Evolutionary conservation across 768 basidiomycete genomes (phyloP), one percentile per base, ranked within the genome.

Genomic region (Naganishia friedmannii): DNA sequence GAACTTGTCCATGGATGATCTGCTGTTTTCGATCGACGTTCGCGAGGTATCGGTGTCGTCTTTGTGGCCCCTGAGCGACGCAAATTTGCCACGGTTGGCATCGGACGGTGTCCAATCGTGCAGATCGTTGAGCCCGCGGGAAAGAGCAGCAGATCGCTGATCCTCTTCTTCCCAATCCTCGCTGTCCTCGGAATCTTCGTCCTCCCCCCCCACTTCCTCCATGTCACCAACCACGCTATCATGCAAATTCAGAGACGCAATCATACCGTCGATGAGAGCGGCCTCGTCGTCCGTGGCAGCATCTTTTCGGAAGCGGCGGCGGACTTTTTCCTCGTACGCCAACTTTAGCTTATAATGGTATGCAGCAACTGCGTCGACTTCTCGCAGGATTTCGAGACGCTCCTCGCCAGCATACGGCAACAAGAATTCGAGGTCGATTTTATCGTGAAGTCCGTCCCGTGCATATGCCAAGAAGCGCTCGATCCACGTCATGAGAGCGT

Each of bases 321-420:
- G 86, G 56, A 98, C 84, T 82, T 91, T 94, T 77, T 89, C 89
- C 82, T 99, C 96, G 77, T 96, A 90, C 12, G 91, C 85, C 31
- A 97, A 84, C 83, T 99, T 99, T 70, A 94, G 86, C 78, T 90
- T 88, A 83, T 97, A 96, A 81, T 99, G 95, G 78, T 98, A 94
- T 55, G 88, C 83, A 17, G 93, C 90, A 65, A 98, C 87, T 69
- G 86, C 86, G 81, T 99, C 96, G 4, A 98, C 87, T 78, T 99
- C 96, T 53, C 84, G 83, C 73, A 98, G 83, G 73, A 98, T 88
- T 21, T 84, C 86, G 32, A 82, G 78, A n/a, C 95, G 88, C 70
- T 91, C 92, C 63, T 86, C 80, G 13, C 89, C 91, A 1, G 85
- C 86, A 72, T 93, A 89, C 15, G 96, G 96, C 6, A 98, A 85